A percentile compares a stretch with the other conserved stretches of the same genome.
Conservation (phyloP, 2,329 filamentous ascomycete species). For the Ophiostoma montium region DNA sequence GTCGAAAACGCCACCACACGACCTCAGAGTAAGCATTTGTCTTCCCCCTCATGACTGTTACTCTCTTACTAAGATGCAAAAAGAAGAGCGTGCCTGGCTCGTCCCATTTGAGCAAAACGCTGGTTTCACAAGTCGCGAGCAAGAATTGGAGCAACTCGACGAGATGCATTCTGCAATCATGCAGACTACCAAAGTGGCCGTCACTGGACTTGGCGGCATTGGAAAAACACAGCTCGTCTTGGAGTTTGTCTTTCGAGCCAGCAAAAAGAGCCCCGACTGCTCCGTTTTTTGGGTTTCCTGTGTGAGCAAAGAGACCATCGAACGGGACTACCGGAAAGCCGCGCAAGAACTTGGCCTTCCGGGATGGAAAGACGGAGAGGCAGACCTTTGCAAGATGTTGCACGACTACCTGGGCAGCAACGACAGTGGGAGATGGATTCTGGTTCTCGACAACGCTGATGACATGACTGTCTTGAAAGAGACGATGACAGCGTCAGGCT, state of each 20-base stretch:
- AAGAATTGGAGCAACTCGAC: conserved; percentile 12
- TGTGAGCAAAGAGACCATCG: conserved; percentile 17
- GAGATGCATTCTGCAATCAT: conserved; percentile 8
- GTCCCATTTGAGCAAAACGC: too few relatives aligned
- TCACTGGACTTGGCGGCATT: conserved; percentile 22
- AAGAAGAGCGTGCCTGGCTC: too few relatives aligned
- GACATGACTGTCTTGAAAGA: conserved; percentile 15
- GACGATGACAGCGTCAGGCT: too few relatives aligned
- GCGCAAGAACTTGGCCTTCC: conserved; percentile 17
- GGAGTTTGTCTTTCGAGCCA: conserved; percentile 20
- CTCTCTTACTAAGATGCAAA: neutral
- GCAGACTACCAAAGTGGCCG: conserved; percentile 16
- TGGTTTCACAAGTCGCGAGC: conserved; percentile 11
- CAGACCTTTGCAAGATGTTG: conserved; percentile 23
- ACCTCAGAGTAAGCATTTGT: neutral
- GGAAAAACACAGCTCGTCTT: conserved; percentile 27
- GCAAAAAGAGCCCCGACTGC: conserved; percentile 16
- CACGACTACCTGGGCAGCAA: conserved; percentile 19
- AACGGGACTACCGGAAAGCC: conserved; percentile 22
- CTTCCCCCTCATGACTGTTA: too few relatives aligned
- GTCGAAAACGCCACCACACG: too few relatives aligned
- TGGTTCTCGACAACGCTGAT: conserved; percentile 32
- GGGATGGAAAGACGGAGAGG: conserved; percentile 20
- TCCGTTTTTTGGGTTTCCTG: conserved; percentile 29
- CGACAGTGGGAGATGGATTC: conserved; percentile 22